Evolutionary conservation across 2,329 filamentous ascomycete species (phyloP).

Genomic region (Colletotrichum gigasporum): DNA sequence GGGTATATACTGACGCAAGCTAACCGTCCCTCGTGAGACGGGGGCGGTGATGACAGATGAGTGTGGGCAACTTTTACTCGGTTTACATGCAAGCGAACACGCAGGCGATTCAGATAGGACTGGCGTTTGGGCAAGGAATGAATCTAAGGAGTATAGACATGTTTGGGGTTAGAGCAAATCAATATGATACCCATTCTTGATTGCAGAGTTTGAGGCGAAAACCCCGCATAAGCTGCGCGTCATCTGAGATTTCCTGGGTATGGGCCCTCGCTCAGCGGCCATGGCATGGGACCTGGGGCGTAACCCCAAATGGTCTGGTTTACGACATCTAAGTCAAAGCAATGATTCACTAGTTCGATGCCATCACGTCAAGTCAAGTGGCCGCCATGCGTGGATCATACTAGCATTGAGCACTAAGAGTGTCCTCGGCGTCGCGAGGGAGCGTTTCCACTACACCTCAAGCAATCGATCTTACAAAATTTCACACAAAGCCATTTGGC

Average conservation of each 20-base stretch:
- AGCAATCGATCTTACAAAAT: conserved; percentile 7
- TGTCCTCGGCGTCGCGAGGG: conserved; percentile 5
- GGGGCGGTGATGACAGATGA: too few species aligned
- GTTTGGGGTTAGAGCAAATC: conserved; percentile 5
- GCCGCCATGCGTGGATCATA: conserved; percentile 4
- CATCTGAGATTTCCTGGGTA: too few species aligned
- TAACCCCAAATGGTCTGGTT: too few species aligned
- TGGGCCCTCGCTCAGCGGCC: too few species aligned
- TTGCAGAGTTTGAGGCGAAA: neutral
- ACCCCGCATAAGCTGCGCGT: neutral
- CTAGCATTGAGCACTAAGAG: conserved; percentile 23
- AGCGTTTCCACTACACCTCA: conserved; percentile 11
- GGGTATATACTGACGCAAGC: conserved; percentile 73
- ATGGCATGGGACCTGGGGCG: too few species aligned
- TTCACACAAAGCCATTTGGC: neutral
- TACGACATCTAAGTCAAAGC: too few species aligned
- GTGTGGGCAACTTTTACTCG: neutral
- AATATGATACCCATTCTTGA: conserved; percentile 27
- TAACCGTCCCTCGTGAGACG: too few species aligned
- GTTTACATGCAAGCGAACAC: neutral
- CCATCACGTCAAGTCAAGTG: neutral
- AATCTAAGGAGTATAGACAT: conserved; percentile 6
- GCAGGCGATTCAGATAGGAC: neutral
- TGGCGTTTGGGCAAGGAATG: conserved; percentile 6
- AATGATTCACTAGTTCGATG: too few species aligned